These are phyloP conservation scores for Gorgonomyces haynaldii DNA, from an alignment of 192 early-diverging fungal species.

Conservation along the genomic window DNA sequence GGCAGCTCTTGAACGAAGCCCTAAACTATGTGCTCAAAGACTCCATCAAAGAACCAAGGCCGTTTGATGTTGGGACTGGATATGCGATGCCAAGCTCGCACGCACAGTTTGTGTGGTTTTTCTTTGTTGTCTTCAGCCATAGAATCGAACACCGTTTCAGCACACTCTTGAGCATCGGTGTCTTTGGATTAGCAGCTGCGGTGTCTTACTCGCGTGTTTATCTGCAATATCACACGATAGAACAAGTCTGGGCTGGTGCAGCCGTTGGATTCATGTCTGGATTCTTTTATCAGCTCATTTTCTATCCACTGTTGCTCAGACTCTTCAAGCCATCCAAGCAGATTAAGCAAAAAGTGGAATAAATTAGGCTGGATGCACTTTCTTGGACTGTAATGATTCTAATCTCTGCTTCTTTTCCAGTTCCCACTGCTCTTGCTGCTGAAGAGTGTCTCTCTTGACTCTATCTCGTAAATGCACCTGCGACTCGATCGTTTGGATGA, in stretches of 20 bases:
- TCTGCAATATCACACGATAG: constrained; percentile 58
- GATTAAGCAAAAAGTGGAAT: too few species aligned
- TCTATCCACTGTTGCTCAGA: too few species aligned
- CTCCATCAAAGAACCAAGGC: constrained; percentile 47
- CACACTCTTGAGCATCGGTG: background rate
- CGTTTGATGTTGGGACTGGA: constrained; percentile 56
- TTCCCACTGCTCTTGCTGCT: too few species aligned
- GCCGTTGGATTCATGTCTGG: constrained; percentile 45
- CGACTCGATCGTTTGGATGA: too few species aligned
- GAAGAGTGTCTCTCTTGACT: too few species aligned
- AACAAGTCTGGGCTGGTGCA: constrained; percentile 60
- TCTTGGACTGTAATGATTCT: too few species aligned
- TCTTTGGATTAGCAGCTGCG: constrained; percentile 7
- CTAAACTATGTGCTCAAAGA: constrained; percentile 53
- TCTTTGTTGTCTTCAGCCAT: constrained; percentile 44
- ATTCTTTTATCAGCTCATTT: too few species aligned
- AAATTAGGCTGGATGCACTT: too few species aligned
- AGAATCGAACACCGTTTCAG: constrained; percentile 24
- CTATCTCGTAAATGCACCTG: too few species aligned
- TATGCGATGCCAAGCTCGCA: constrained; percentile 84
- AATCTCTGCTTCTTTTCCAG: too few species aligned
- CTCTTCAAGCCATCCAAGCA: too few species aligned
- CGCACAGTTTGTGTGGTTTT: constrained; percentile 70
- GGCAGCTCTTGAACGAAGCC: constrained; percentile 60
- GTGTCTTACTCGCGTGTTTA: constrained; percentile 36